A percentile compares a stretch with the other conserved stretches of the same genome.
Evolutionary conservation across 2,329 filamentous ascomycete species (phyloP).

Genomic region (Fusarium pilosicola): DNA sequence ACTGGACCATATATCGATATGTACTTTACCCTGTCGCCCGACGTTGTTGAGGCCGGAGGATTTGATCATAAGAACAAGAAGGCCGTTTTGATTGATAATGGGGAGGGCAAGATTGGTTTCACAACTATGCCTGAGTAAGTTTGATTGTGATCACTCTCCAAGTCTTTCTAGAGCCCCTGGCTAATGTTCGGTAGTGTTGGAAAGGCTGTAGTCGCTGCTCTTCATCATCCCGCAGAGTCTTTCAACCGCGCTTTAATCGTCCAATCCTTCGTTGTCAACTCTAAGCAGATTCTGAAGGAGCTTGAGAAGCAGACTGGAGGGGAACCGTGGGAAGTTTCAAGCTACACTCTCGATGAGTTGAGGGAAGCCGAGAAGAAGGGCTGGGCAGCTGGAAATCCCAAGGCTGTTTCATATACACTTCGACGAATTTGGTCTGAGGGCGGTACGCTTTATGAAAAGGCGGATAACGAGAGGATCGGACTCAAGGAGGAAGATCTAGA

Average conservation of each 20-base stretch:
- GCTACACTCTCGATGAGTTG: conserved; percentile 60
- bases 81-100: conserved; percentile 70
- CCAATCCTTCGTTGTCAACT: conserved; percentile 76
- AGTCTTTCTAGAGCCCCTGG: not conserved
- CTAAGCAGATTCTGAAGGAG: conserved; percentile 70
- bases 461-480: conserved; percentile 71
- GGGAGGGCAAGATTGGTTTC: conserved; percentile 70
- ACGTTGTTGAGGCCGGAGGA: conserved; percentile 55
- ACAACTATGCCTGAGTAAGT: conserved; percentile 78
- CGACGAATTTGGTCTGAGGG: conserved; percentile 78
- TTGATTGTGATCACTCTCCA: not conserved
- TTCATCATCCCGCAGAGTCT: conserved; percentile 64
- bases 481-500: conserved; percentile 60
- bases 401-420: conserved; percentile 67
- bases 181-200: conserved; percentile 63
- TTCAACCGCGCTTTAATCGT: conserved; percentile 70
- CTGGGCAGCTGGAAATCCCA: conserved; percentile 63
- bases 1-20: conserved; percentile 76
- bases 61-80: conserved; percentile 67
- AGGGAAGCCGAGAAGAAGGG: conserved; percentile 66
- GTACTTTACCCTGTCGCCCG: conserved; percentile 59
- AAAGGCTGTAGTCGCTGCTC: conserved; percentile 69
- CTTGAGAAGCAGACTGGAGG: conserved; percentile 72
- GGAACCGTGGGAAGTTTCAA: conserved; percentile 53
- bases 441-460: conserved; percentile 74